Percentiles rank a stretch among this genome's conserved stretches.
phyloP scores from a whole-genome alignment of 1,139 yeast species.

The Yamadazyma sp. region DNA sequence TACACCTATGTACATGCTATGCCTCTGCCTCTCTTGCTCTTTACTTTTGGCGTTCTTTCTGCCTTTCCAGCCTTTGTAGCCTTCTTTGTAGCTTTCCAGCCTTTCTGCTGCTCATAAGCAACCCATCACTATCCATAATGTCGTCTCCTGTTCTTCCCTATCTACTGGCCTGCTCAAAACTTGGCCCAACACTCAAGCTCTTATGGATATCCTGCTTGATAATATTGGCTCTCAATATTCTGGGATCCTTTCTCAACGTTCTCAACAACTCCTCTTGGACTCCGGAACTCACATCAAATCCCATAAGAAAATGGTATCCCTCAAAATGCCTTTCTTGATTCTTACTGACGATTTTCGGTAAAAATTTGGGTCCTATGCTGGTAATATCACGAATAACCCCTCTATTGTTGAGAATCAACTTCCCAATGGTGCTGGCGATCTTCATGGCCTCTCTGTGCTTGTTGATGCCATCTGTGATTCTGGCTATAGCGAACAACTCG shows the following conservation, averaged over 20 bases:
- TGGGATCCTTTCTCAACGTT: conserved; percentile 82
- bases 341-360: conserved; percentile 80
- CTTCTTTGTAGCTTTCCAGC: no score
- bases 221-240: conserved; percentile 78
- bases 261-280: conserved; percentile 85
- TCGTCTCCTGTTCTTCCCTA: no score
- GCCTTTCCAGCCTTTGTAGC: background rate
- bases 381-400: conserved; percentile 86
- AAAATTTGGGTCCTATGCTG: conserved; percentile 72
- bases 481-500: conserved; percentile 87
- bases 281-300: conserved; percentile 81
- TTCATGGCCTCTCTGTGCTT: conserved; percentile 65
- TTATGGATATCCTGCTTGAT: conserved; percentile 64
- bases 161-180: conserved; percentile 33
- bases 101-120: no score
- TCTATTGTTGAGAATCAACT: conserved; percentile 79
- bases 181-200: conserved; percentile 53
- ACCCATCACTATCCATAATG: background rate
- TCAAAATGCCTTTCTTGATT: conserved; percentile 89
- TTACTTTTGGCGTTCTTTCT: background rate
- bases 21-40: background rate
- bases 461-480: conserved; percentile 60
- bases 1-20: background rate
- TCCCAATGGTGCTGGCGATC: conserved; percentile 80
- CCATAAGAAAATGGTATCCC: conserved; percentile 83